Conservation (phyloP, 352 stramenopile genomes). For the Globisporangium orthogonon region DNA sequence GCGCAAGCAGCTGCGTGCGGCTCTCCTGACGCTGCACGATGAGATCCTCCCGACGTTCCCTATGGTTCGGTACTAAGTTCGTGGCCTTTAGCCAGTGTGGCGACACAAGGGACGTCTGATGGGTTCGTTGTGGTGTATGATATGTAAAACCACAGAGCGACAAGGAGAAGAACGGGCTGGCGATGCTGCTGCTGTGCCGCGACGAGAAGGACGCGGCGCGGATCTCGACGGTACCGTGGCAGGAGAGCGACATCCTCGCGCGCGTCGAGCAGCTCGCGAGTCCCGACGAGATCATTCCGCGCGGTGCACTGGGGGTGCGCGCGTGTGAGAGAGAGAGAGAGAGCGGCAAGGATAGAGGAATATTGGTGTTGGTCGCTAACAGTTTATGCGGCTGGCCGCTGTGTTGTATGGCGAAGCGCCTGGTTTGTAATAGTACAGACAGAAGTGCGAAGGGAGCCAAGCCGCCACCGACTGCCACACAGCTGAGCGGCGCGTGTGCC, state of each 20-base stretch:
- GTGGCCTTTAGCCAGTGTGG: neutral
- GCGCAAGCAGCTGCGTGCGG: conserved; percentile 24
- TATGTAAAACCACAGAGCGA: conserved; percentile 23
- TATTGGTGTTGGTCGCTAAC: too few species aligned
- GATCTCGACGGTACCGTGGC: conserved; percentile 31
- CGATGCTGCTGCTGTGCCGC: conserved; percentile 48
- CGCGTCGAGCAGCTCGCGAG: conserved; percentile 54
- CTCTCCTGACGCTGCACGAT: conserved; percentile 56
- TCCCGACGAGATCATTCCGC: conserved; percentile 56
- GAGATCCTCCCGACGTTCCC: conserved; percentile 47
- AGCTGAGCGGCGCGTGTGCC: conserved; percentile 29
- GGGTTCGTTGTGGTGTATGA: neutral
- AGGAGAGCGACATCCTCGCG: conserved; percentile 33
- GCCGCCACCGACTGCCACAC: conserved; percentile 5
- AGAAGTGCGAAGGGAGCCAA: conserved; percentile 18
- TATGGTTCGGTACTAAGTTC: conserved; percentile 14
- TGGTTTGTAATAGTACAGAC: conserved; percentile 25
- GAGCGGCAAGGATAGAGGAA: too few species aligned
- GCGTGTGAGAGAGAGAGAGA: too few species aligned
- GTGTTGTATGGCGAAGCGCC: conserved; percentile 15
- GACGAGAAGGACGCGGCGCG: conserved; percentile 30
- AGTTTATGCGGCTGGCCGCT: too few species aligned
- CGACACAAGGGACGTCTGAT: neutral
- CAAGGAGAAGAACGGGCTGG: conserved; percentile 42
- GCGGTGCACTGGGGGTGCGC: conserved; percentile 45